Evolutionary conservation across 306 rosid genomes (phyloP).

Genomic region (Inga laurina): DNA sequence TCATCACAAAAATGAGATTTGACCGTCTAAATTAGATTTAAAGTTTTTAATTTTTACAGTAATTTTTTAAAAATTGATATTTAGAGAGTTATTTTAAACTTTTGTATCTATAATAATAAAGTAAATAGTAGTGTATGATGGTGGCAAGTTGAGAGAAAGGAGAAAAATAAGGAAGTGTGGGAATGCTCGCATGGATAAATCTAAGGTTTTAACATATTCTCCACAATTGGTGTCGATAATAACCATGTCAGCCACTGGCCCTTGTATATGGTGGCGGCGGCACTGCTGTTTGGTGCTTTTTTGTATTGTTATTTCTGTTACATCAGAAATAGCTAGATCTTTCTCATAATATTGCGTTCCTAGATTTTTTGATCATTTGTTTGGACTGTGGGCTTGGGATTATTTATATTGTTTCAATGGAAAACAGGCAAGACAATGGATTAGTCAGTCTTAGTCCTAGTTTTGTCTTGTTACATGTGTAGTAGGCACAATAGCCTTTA

Average conservation of each 20-base stretch:
- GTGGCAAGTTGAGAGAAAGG: not conserved
- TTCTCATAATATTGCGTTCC: not conserved
- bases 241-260: not conserved
- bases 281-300: not conserved
- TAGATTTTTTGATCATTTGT: constrained; percentile 3
- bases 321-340: not conserved
- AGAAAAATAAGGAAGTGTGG: not conserved
- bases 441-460: not conserved
- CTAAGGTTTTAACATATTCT: not conserved
- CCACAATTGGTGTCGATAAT: not conserved
- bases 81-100: too few species aligned
- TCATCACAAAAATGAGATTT: too few species aligned
- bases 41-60: too few species aligned
- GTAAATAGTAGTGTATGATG: not conserved
- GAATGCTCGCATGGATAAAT: not conserved
- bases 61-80: too few species aligned
- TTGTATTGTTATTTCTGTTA: not conserved
- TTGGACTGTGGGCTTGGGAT: not conserved
- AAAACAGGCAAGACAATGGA: not conserved
- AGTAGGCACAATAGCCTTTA: not conserved
- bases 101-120: too few species aligned
- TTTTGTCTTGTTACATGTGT: constrained; percentile 4
- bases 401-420: not conserved
- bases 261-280: not conserved
- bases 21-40: too few species aligned